Percentiles rank a stretch among this genome's conserved stretches.
Evolutionary conservation across 352 stramenopile species (phyloP).

Genomic region (Phytophthora pistaciae): DNA sequence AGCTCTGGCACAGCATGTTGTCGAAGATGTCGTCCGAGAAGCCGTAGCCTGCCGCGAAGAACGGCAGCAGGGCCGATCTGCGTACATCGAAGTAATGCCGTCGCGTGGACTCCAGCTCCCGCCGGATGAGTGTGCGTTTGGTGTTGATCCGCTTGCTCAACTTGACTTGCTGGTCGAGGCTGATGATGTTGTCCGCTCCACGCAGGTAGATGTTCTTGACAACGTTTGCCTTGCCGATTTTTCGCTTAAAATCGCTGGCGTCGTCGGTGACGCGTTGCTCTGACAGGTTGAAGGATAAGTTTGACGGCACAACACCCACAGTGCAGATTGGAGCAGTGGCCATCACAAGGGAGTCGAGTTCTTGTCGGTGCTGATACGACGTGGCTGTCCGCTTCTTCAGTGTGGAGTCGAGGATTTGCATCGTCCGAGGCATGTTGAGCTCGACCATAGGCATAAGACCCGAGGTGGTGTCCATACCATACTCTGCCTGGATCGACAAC

Average conservation of each 20-base stretch:
- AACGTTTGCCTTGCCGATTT: constrained; percentile 25
- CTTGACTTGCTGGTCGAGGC: constrained; percentile 46
- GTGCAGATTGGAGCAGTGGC: constrained; percentile 15
- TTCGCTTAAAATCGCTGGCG: constrained; percentile 25
- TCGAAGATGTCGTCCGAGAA: constrained; percentile 77
- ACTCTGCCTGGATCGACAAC: constrained; percentile 67
- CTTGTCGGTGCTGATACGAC: constrained; percentile 45
- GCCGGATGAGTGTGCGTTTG: constrained; percentile 47
- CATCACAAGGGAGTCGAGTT: constrained; percentile 39
- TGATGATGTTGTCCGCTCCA: constrained; percentile 43
- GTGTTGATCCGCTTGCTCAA: constrained; percentile 51
- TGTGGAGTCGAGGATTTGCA: constrained; percentile 78
- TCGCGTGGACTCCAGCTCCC: constrained; percentile 52
- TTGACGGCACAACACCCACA: constrained; percentile 2
- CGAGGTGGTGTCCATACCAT: constrained; percentile 48
- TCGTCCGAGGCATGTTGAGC: constrained; percentile 66
- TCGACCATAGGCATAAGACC: constrained; percentile 69
- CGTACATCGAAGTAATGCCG: constrained; percentile 54
- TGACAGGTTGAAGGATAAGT: constrained; percentile 11
- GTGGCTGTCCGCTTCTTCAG: constrained; percentile 56
- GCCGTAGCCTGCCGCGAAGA: constrained; percentile 72
- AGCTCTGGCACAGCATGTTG: constrained; percentile 80
- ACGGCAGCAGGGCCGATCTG: constrained; percentile 54
- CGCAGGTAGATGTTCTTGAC: constrained; percentile 41
- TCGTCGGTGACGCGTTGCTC: constrained; percentile 19